These are phyloP conservation scores for Penicillium verhagenii DNA, from an alignment of 495 filamentous ascomycete species.

Conservation along the genomic window DNA sequence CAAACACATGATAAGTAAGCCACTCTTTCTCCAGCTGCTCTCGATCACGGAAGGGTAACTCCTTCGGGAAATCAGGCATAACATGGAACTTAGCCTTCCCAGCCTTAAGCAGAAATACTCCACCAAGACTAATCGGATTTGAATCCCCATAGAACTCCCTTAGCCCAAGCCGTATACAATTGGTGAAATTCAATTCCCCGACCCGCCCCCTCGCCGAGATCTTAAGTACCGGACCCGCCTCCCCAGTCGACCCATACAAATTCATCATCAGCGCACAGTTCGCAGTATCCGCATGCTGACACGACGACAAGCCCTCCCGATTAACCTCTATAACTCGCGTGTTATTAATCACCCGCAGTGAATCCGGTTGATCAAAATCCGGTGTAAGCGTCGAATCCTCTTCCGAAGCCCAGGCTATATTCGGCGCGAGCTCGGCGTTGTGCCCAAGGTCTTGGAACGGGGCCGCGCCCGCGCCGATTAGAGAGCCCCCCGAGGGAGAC, in stretches of 20 bases:
- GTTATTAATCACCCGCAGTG: conserved; percentile 14
- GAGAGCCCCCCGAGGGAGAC: conserved; percentile 18
- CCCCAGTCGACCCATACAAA: conserved; percentile 33
- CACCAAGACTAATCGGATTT: conserved; percentile 33
- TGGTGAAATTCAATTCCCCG: conserved; percentile 31
- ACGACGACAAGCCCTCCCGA: conserved; percentile 4
- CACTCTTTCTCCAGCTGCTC: conserved; percentile 28
- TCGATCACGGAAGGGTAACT: conserved; percentile 27
- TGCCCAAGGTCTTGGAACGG: conserved; percentile 40
- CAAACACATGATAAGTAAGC: conserved; percentile 36
- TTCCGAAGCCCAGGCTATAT: conserved; percentile 24
- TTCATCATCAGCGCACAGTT: conserved; percentile 42
- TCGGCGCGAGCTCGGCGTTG: conserved; percentile 40
- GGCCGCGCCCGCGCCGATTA: conserved; percentile 38
- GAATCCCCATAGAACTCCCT: conserved; percentile 24
- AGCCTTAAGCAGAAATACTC: conserved; percentile 34
- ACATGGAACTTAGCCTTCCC: conserved; percentile 39
- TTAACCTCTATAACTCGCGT: conserved; percentile 15
- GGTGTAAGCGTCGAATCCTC: conserved; percentile 11
- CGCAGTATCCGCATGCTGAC: conserved; percentile 11
- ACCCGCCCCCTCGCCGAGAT: conserved; percentile 27
- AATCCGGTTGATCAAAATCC: conserved; percentile 16
- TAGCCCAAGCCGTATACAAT: conserved; percentile 30
- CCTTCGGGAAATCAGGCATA: conserved; percentile 45
- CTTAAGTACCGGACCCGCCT: conserved; percentile 31